A percentile compares a stretch with the other conserved stretches of the same genome.
These are phyloP conservation scores for Heliamphora pulchella DNA, from an alignment of 179 eudicot genomes.

Conservation along the genomic window DNA sequence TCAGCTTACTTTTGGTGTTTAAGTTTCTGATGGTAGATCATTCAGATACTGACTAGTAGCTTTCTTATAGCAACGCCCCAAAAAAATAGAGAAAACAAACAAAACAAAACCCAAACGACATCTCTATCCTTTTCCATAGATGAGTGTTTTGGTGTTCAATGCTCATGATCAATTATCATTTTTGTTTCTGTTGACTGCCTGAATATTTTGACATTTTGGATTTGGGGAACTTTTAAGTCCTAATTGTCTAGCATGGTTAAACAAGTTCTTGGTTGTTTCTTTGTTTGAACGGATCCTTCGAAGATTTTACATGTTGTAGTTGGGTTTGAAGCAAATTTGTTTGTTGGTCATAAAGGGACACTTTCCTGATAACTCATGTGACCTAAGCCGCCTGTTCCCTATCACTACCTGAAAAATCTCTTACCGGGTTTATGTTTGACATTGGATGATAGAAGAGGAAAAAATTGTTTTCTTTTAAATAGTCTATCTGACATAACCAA, in stretches of 20 bases:
- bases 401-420: background rate
- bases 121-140: background rate
- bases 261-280: too few species aligned
- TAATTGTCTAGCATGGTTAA: background rate
- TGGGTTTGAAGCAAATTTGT: too few species aligned
- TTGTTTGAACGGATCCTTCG: too few species aligned
- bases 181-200: background rate
- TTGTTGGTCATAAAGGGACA: background rate
- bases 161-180: background rate
- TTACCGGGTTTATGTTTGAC: background rate
- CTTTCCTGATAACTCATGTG: background rate
- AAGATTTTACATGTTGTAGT: too few species aligned
- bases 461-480: background rate
- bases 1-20: background rate
- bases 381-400: background rate
- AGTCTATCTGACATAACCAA: background rate
- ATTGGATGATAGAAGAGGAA: background rate
- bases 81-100: background rate
- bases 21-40: background rate
- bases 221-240: background rate
- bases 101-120: background rate
- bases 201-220: background rate
- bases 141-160: background rate
- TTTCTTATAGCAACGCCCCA: background rate
- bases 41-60: background rate